Evolutionary conservation across 345 rosid species (phyloP).

Genomic region (Bruguiera parviflora): DNA sequence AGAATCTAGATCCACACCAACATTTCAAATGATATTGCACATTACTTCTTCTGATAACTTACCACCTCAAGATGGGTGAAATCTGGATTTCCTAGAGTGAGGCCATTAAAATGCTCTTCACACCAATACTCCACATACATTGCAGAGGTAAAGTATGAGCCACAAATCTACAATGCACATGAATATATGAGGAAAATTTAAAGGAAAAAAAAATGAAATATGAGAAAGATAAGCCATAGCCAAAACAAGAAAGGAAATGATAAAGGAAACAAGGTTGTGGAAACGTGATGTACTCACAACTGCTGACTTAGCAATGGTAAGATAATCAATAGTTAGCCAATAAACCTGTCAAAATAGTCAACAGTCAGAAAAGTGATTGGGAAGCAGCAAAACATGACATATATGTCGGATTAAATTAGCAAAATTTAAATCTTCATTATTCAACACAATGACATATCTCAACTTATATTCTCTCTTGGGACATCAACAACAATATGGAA

Average conservation of each 20-base stretch:
- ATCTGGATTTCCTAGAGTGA: slow-evolving; percentile 83
- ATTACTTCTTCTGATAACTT: slow-evolving; percentile 20
- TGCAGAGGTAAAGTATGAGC: slow-evolving; percentile 76
- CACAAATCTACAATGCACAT: slow-evolving; percentile 55
- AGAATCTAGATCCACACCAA: not conserved
- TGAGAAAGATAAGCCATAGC: not conserved
- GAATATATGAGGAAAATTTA: not conserved
- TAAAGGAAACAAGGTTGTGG: slow-evolving; percentile 1
- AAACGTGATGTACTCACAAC: slow-evolving; percentile 48
- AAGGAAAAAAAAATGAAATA: not conserved
- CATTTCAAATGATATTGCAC: not conserved
- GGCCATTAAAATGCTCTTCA: slow-evolving; percentile 69
- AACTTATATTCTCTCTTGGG: too few species aligned
- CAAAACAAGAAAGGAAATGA: slow-evolving; percentile 7
- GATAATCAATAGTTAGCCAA: slow-evolving; percentile 90
- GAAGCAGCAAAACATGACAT: not conserved
- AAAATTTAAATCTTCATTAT: not conserved
- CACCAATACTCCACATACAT: slow-evolving; percentile 98
- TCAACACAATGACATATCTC: too few species aligned
- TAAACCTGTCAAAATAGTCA: slow-evolving; percentile 57
- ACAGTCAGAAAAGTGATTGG: slow-evolving; percentile 5
- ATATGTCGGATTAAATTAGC: not conserved
- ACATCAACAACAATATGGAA: too few species aligned
- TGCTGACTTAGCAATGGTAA: slow-evolving; percentile 77
- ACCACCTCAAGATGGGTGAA: slow-evolving; percentile 84